Evolutionary conservation across 164 flowering plant species (phyloP), one percentile per base, ranked within the genome.

Genomic region (Vitis rotundifolia): DNA sequence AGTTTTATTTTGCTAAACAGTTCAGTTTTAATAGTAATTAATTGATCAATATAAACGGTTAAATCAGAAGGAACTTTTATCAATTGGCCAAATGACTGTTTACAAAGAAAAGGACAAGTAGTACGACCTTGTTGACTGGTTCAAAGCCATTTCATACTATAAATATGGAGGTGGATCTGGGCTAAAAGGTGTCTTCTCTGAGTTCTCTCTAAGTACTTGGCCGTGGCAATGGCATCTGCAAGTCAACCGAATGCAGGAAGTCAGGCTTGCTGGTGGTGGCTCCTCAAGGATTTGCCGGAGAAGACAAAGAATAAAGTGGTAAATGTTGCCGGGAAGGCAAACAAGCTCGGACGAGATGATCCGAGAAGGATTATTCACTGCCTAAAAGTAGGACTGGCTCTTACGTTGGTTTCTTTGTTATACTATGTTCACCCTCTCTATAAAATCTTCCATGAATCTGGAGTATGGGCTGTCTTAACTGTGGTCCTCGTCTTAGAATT

Each of bases 381-480:
- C 1, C 16, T 74, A 2, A 80, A 80, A 74, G 74, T 68, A 2
- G 80, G 78, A 28, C 51, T 80, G 3, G 78, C 83, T 1, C 59
- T 80, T 13, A 61, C 76, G 2, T 5, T 77, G 11, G 76, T 80
- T 6, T 80, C 83, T 0, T 5, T 69, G 3, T 50, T 80, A 37
- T 80, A 80, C 69, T 77, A 71, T 65, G 71, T 29, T 11, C 49
- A 59, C 18, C 80, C 83, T 8, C 65, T 77, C 14, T 80, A 80
- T 19, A 59, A 74, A 3, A 47, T 47, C 57, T 80, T 80, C 22
- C 80, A 78, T 10, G 66, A 14, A 29, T 59, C 66, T 26, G 78
- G 76, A 49, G 74, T 71, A 67, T 80, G 80, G 83, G 83, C 83
- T 47, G 68, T 80, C 0, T 53, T 80, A 54, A 80, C 83, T 26